A percentile compares a stretch with the other conserved stretches of the same genome.
phyloP scores from a whole-genome alignment of 495 filamentous ascomycete species.

The Aspergillus incahuasiensis region DNA sequence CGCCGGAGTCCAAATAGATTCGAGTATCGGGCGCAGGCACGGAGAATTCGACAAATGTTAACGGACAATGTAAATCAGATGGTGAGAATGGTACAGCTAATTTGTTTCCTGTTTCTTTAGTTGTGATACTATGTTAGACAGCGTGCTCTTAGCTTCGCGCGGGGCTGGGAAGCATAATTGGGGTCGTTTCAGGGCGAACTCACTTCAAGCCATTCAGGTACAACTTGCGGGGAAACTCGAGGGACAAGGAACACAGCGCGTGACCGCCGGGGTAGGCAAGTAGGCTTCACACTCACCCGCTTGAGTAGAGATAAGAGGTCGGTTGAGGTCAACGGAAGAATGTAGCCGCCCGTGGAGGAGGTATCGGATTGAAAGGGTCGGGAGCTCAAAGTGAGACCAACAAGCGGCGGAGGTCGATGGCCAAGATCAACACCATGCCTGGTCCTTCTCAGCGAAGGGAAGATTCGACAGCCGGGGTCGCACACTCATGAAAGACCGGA shows the following conservation, averaged over 20 bases:
- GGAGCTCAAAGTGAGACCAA: conserved; percentile 31
- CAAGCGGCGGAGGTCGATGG: conserved; percentile 28
- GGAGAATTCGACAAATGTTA: conserved; percentile 9
- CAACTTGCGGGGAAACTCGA: conserved; percentile 24
- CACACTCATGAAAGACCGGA: conserved; percentile 4
- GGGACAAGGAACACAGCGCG: conserved; percentile 11
- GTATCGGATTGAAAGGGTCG: conserved; percentile 20
- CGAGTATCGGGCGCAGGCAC: conserved; percentile 6
- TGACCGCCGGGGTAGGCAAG: background rate
- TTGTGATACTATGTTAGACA: conserved; percentile 7
- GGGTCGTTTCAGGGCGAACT: conserved; percentile 16
- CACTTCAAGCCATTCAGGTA: conserved; percentile 27
- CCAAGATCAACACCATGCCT: conserved; percentile 29
- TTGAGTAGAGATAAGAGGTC: conserved; percentile 2
- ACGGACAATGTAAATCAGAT: background rate
- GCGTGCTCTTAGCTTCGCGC: conserved; percentile 12
- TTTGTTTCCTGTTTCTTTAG: background rate
- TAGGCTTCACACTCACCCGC: conserved; percentile 3
- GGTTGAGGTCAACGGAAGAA: background rate
- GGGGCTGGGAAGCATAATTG: conserved; percentile 15
- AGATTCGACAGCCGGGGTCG: background rate
- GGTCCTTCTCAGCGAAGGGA: conserved; percentile 17
- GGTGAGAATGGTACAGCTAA: background rate
- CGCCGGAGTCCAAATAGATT: conserved; percentile 12
- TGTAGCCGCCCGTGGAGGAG: conserved; percentile 17